Evolutionary conservation across 1,284 basidiomycete species (phyloP), one percentile per base, ranked within the genome.

Genomic region (Apiotrichum siamense): DNA sequence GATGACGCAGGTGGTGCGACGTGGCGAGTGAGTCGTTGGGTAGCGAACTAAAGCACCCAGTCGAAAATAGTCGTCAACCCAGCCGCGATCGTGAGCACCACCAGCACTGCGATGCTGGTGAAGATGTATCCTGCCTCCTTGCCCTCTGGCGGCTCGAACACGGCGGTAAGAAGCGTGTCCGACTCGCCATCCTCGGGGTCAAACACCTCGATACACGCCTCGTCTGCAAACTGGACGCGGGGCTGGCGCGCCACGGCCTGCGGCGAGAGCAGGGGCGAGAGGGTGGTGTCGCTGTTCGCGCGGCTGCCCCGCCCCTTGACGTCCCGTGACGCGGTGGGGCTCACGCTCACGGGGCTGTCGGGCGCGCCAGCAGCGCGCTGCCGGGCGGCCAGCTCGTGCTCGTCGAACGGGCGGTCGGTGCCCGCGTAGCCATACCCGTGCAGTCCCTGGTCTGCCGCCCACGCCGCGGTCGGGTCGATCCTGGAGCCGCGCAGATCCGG

Each of bases 1-100:
- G 37, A 38, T 38, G n/a, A 18, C n/a, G 35, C 35, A 25, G 29
- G 18, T 10, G 47, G 29, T 31, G 29, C n/a, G n/a, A n/a, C n/a
- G n/a, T n/a, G n/a, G n/a, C n/a, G n/a, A 31, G 27, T 25, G 26
- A 24, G 42, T n/a, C 5, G 35, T 20, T 15, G 26, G 3, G 48
- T 31, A 9, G 21, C 29, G 29, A 18, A 21, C 36, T 48, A 72
- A 24, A 72, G 47, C 0, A 72, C 66, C 68, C 68, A 70, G 47
- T 72, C 64, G 49, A 64, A 72, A 13, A 72, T 59, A 3, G 69
- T 72, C 10, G 69, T 66, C 18, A 67, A 50, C 0, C 62, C 66
- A 12, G 69, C 69, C 11, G 64, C 64, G 1, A 64, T 38, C 3
- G 64, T 56, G 21, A 72, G 37, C 1, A 64, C 32, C 9, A 54